These are phyloP conservation scores for Tulasnella sp. DNA, from an alignment of 768 basidiomycete genomes.

Conservation along the genomic window DNA sequence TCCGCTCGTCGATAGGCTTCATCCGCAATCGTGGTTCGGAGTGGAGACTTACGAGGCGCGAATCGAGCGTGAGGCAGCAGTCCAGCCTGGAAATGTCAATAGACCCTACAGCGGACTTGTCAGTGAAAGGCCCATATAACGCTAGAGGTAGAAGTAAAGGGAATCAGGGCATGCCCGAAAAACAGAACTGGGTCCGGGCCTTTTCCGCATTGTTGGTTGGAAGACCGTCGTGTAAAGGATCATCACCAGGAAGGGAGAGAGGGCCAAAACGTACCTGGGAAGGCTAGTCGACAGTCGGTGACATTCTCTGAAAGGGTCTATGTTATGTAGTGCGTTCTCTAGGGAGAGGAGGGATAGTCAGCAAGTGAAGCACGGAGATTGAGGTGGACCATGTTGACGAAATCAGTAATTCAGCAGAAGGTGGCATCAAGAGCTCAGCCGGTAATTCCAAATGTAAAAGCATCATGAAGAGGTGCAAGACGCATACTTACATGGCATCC, in stretches of 20 bases:
- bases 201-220: conserved; percentile 6
- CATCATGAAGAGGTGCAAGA: neutral
- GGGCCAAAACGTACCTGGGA: neutral
- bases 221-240: conserved; percentile 5
- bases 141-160: neutral
- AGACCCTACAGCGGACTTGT: neutral
- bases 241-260: neutral
- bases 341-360: too few relatives aligned
- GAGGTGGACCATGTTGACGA: neutral
- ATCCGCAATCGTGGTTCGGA: neutral
- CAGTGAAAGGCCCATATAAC: neutral
- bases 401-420: neutral
- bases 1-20: conserved; percentile 7
- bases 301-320: too few relatives aligned
- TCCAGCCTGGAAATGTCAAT: neutral
- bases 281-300: too few relatives aligned
- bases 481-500: neutral
- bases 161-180: neutral
- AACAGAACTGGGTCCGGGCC: conserved; percentile 11
- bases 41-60: neutral
- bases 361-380: too few relatives aligned
- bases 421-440: neutral
- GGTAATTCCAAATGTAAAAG: neutral
- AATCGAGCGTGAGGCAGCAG: neutral
- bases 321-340: too few relatives aligned